phyloP scores from a whole-genome alignment of 306 rosid species.

The Vicia faba region DNA sequence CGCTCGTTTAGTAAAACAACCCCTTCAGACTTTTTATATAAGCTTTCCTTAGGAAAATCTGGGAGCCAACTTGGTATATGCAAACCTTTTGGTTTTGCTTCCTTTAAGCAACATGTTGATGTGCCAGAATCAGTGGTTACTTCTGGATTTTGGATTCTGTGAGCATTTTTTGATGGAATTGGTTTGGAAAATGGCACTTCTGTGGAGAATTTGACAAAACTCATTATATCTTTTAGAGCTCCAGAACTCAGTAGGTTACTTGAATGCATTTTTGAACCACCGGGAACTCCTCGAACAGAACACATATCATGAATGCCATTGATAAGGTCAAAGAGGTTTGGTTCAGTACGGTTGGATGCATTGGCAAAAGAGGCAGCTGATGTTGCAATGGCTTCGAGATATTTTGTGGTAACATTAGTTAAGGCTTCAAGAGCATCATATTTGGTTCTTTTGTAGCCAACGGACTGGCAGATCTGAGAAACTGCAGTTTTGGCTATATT shows the following conservation, averaged over 20 bases:
- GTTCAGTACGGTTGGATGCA: slow-evolving; percentile 55
- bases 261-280: slow-evolving; percentile 47
- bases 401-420: slow-evolving; percentile 53
- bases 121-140: slow-evolving; percentile 30
- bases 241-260: slow-evolving; percentile 46
- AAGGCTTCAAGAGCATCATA: slow-evolving; percentile 58
- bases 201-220: slow-evolving; percentile 37
- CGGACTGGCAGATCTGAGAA: slow-evolving; percentile 68
- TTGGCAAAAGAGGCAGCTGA: slow-evolving; percentile 54
- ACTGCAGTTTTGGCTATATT: slow-evolving; percentile 57
- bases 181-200: slow-evolving; percentile 60
- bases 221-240: slow-evolving; percentile 51
- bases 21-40: slow-evolving; percentile 13
- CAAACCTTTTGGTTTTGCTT: slow-evolving; percentile 4
- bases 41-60: slow-evolving; percentile 46
- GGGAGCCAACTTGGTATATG: slow-evolving; percentile 81
- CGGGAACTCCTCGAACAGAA: slow-evolving; percentile 52
- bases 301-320: slow-evolving; percentile 58
- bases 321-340: slow-evolving; percentile 67
- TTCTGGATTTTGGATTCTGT: slow-evolving; percentile 7
- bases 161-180: slow-evolving; percentile 37
- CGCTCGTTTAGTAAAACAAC: slow-evolving; percentile 39
- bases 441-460: slow-evolving; percentile 52
- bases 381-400: slow-evolving; percentile 49
- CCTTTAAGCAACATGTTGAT: not conserved